Evolutionary conservation across 257 asterid species (phyloP).

Genomic region (Vinca minor): DNA sequence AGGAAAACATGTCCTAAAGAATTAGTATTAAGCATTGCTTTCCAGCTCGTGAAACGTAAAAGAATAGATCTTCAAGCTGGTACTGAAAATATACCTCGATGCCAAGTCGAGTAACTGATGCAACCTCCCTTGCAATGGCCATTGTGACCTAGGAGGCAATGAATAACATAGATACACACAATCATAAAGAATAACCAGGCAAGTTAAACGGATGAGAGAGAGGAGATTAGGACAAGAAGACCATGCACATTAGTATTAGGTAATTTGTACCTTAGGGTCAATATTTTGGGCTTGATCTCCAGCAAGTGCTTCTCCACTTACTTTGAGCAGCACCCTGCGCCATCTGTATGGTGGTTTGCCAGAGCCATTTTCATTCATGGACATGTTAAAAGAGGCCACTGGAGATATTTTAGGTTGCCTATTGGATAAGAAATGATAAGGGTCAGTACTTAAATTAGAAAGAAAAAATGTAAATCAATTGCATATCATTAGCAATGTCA

Average conservation of each 20-base stretch:
- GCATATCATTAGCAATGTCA: not conserved
- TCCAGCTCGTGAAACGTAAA: not conserved
- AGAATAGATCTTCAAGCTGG: not conserved
- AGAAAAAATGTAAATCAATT: not conserved
- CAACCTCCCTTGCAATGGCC: slow-evolving; percentile 98
- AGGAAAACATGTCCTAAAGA: not conserved
- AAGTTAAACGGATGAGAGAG: not conserved
- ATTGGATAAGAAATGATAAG: slow-evolving; percentile 7
- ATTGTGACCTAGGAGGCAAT: slow-evolving; percentile 53
- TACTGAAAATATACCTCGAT: slow-evolving; percentile 53
- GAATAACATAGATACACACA: not conserved
- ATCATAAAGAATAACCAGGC: not conserved
- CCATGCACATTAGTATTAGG: not conserved
- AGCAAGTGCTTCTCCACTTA: slow-evolving; percentile 98
- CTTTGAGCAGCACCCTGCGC: slow-evolving; percentile 97
- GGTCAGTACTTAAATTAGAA: not conserved
- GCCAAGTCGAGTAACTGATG: slow-evolving; percentile 85
- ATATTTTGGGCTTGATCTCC: slow-evolving; percentile 86
- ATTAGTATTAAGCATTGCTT: not conserved
- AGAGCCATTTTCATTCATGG: slow-evolving; percentile 39
- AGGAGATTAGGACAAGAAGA: not conserved
- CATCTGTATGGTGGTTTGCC: slow-evolving; percentile 51
- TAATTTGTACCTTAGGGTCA: slow-evolving; percentile 72
- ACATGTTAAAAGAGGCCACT: slow-evolving; percentile 42
- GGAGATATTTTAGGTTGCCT: slow-evolving; percentile 53